Evolutionary conservation across 345 rosid species (phyloP).

Genomic region (Gossypium stocksii): DNA sequence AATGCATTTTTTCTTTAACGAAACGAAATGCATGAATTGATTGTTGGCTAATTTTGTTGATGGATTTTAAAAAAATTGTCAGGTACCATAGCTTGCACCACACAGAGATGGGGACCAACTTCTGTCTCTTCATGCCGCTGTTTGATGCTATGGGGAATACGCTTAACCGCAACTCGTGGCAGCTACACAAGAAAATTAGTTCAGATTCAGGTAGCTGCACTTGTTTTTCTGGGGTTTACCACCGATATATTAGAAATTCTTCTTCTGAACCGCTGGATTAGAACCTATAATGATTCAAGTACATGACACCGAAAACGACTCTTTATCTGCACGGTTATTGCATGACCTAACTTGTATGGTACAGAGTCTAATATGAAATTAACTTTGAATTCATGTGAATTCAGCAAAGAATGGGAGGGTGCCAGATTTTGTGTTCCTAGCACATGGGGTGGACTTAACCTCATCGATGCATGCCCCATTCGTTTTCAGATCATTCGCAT

Average conservation of each 20-base stretch:
- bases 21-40: background rate
- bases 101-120: constrained; percentile 65
- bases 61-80: constrained; percentile 11
- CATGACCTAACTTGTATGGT: background rate
- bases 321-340: too few relatives aligned
- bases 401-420: constrained; percentile 45
- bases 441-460: constrained; percentile 74
- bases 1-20: background rate
- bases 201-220: constrained; percentile 44
- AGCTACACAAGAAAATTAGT: constrained; percentile 47
- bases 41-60: background rate
- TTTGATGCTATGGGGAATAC: constrained; percentile 80
- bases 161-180: constrained; percentile 67
- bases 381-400: background rate
- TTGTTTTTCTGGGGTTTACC: background rate
- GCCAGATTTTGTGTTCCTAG: constrained; percentile 93
- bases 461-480: constrained; percentile 68
- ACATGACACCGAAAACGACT: background rate
- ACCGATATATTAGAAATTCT: background rate
- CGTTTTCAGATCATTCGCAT: constrained; percentile 48
- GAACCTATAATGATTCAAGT: background rate
- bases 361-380: background rate
- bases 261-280: background rate
- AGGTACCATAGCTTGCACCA: constrained; percentile 93
- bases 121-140: constrained; percentile 94